phyloP scores from a whole-genome alignment of 2,329 filamentous ascomycete genomes.

The Myriosclerotinia curreyana region DNA sequence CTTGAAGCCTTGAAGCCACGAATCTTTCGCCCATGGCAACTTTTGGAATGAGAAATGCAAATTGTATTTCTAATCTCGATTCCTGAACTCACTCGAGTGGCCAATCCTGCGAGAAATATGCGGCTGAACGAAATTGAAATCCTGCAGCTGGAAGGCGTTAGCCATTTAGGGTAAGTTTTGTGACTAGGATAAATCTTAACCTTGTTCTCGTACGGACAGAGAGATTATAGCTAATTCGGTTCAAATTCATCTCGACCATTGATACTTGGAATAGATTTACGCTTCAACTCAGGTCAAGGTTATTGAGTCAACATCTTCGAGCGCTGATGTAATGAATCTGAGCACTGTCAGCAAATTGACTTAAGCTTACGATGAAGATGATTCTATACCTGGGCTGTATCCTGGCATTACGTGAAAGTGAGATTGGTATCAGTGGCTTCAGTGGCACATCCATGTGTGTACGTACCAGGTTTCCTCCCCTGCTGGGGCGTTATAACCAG shows the following conservation, averaged over 20 bases:
- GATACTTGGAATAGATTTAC: not conserved
- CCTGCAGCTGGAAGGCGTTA: not conserved
- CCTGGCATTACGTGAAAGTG: not conserved
- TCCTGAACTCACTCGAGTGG: not conserved
- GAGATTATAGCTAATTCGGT: not conserved
- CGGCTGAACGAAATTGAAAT: not conserved
- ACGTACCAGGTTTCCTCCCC: not conserved
- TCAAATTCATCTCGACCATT: not conserved
- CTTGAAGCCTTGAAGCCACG: not conserved
- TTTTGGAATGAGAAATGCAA: not conserved
- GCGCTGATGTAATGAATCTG: not conserved
- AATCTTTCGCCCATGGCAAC: not conserved
- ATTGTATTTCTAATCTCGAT: not conserved
- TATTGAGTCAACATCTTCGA: not conserved
- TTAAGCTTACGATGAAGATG: not conserved
- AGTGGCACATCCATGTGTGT: slow-evolving; percentile 5
- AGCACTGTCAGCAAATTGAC: not conserved
- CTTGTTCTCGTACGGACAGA: not conserved
- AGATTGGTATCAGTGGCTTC: not conserved
- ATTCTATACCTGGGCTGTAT: not conserved
- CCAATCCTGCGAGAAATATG: not conserved
- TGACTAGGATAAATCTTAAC: not conserved
- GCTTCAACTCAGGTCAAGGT: not conserved
- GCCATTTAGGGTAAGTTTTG: not conserved
- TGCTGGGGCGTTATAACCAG: not conserved